Base-by-base conservation (phyloP, 495 filamentous ascomycete species). In the Bathelium albidoporum region DNA sequence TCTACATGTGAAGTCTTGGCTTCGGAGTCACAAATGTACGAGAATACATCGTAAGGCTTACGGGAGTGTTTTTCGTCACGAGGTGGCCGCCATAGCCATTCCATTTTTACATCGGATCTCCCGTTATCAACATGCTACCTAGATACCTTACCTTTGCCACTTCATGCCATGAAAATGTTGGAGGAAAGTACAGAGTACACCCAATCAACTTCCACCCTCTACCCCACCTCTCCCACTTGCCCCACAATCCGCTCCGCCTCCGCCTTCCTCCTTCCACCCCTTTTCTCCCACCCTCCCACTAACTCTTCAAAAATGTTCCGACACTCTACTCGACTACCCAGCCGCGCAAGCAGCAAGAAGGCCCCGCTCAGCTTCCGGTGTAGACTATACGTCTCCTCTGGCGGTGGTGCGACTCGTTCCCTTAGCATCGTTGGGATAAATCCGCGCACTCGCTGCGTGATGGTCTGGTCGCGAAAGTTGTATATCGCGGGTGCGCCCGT, bases 351-450 rank as follows among this genome's bases (percentile, higher is more conserved):
- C 60, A 98, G 78, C 73, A 98, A 74, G 69, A 98, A 98, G 0
- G 95, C 94, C 2, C 94, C 94, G 73, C 94, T 97, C 58, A 98
- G 73, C 75, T 98, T 98, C 65, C 94, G 82, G 76, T 98, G 94
- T 72, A 98, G 72, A 73, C 89, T 93, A 70, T 98, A 98, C 64
- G 95, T 98, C 80, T 98, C 94, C 77, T 98, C 95, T 0, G 94
- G 94, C 44, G 95, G 94, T 16, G 95, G 94, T 11, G 88, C 83
- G 41, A 98, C 73, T 26, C 94, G 75, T 78, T 97, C 94, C 58
- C 83, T 81, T 32, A 98, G 78, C 95, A 97, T 98, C 32, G 94
- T 74, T 9, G 93, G 94, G 67, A 98, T 97, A 26, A 94, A 79
- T 16, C 74, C 83, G 64, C 89, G 84, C 31, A 98, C 91, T 12